phyloP scores from a whole-genome alignment of 805 yeast species.

The Kuraishia ogatae region DNA sequence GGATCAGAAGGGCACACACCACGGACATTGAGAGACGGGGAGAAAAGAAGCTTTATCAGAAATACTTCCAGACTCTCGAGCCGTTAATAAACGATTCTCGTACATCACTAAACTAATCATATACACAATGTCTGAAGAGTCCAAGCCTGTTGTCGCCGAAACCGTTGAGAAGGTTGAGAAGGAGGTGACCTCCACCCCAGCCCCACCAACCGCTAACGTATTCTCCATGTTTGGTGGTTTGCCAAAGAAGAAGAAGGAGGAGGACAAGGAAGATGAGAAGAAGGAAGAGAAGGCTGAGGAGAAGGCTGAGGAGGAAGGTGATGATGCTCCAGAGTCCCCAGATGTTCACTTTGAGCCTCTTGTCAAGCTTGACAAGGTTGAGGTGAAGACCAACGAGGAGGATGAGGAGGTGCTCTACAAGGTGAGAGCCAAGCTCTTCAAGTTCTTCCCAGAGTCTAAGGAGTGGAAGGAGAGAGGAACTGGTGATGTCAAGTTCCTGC shows the following conservation, averaged over 20 bases:
- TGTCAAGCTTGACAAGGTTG: constrained; percentile 91
- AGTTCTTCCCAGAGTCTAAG: constrained; percentile 67
- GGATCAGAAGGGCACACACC: neutral
- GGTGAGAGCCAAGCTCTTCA: constrained; percentile 91
- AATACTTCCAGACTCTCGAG: neutral
- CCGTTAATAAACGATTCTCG: neutral
- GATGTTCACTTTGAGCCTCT: constrained; percentile 95
- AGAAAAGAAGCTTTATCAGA: neutral
- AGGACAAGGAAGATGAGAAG: constrained; percentile 23
- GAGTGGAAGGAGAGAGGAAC: constrained; percentile 99
- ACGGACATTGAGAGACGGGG: neutral
- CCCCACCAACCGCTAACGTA: constrained; percentile 73
- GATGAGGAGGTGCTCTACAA: constrained; percentile 76
- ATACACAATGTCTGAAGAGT: constrained; percentile 3
- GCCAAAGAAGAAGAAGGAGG: constrained; percentile 46
- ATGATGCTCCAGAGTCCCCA: constrained; percentile 58
- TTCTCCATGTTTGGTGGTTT: constrained; percentile 95
- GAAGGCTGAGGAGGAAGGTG: constrained; percentile 34
- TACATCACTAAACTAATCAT: neutral
- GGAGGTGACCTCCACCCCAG: constrained; percentile 21
- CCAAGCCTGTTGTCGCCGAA: constrained; percentile 1
- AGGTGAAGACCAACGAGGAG: constrained; percentile 92
- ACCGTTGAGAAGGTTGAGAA: neutral
- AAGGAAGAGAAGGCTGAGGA: constrained; percentile 25
- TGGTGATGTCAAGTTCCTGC: constrained; percentile 92